phyloP scores from a whole-genome alignment of 306 rosid genomes.

The Boehmeria nivea region DNA sequence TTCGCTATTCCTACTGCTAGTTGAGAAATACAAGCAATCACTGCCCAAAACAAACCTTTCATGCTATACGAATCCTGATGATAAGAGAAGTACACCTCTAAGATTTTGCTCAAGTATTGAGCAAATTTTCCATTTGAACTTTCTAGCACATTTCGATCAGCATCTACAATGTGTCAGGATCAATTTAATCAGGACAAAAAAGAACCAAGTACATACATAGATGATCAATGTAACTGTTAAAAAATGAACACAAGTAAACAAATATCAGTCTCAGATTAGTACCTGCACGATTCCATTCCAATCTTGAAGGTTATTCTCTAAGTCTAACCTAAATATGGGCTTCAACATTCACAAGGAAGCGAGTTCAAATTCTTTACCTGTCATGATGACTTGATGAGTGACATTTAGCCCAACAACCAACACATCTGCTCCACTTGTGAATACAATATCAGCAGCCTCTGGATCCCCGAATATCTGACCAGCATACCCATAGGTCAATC shows the following conservation, averaged over 20 bases:
- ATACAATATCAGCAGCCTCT: conserved; percentile 90
- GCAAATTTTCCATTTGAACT: conserved; percentile 71
- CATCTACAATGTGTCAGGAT: conserved; percentile 38
- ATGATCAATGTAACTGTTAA: no score
- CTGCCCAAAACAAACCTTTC: conserved; percentile 45
- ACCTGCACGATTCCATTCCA: no score
- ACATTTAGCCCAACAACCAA: conserved; percentile 80
- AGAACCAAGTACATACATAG: no score
- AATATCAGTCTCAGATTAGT: no score
- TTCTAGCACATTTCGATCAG: conserved; percentile 63
- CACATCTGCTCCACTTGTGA: conserved; percentile 75
- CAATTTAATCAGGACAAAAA: no score
- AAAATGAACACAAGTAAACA: no score
- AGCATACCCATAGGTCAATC: neutral
- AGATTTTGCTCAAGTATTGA: conserved; percentile 62
- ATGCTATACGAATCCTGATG: conserved; percentile 61
- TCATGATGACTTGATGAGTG: conserved; percentile 84
- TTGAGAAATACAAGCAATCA: neutral
- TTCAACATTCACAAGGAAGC: no score
- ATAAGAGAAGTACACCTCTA: conserved; percentile 69
- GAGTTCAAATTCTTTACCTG: conserved; percentile 34
- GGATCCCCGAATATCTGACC: conserved; percentile 87
- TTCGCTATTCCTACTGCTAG: fast-evolving
- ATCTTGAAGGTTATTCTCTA: no score
- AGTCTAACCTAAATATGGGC: no score